Base-by-base conservation (phyloP, 2,329 filamentous ascomycete genomes). In the Colletotrichum gloeosporioides region DNA sequence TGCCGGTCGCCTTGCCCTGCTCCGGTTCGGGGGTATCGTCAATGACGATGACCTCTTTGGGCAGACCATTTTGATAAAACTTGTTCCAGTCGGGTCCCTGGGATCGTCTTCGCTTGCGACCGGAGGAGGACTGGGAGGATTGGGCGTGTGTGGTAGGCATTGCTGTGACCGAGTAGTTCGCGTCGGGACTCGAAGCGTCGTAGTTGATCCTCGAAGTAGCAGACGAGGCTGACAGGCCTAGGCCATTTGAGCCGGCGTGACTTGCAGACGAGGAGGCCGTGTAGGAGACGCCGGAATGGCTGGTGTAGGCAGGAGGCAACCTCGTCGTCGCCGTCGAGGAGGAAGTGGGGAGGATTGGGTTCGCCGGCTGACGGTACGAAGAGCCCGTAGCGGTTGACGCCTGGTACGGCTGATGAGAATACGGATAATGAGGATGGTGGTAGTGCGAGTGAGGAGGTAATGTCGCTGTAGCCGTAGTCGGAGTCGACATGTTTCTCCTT, bases 1-100 rank as follows among this genome's bases (percentile, higher is more conserved):
- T 77, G 72, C 75, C 85, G 70, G 85, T 84, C 64, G 84, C 80
- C 75, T 90, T 73, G 57, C 77, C 77, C 8, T 71, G 64, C 49
- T 77, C 88, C 72, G 90, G 89, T 74, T 90, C 89, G 68, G 94
- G 94, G 6, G 92, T 92, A 83, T 96, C 93, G 78, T 94, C 92
- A 81, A 97, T 97, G 80, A 96, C 92, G 82, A 97, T 96, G 82
- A 97, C 92, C 86, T 97, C 95, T 83, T 95, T 94, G 29, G 95
- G 95, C 31, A 96, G 87, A 6, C 95, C 95, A 84, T 96, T 96
- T 83, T 93, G 94, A 84, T 96, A 96, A 82, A 96, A 97, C 78
- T 90, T 92, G 74, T 91, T 89, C 95, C 95, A 97, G 85, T 97
- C 93, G 66, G 94, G 94, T 79, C 92, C 89, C 83, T 90, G 90